Conservation (phyloP, 1,284 basidiomycete species). For the Cerrena zonata region DNA sequence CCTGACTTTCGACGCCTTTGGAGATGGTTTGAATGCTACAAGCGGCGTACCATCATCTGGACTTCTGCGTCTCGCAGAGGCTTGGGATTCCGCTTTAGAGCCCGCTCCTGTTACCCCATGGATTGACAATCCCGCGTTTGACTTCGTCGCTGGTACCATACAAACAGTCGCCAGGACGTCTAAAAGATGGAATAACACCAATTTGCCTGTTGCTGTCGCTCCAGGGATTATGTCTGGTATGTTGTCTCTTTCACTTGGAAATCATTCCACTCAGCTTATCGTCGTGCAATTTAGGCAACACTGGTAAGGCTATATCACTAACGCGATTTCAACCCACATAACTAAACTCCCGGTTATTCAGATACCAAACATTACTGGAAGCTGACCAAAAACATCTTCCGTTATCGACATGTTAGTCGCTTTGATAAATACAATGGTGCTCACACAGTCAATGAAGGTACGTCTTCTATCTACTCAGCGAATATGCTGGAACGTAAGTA, state of each 20-base stretch:
- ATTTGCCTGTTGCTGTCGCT: conserved; percentile 32
- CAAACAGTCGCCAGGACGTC: conserved; percentile 24
- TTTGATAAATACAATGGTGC: conserved; percentile 21
- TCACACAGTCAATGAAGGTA: conserved; percentile 48
- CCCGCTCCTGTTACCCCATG: conserved; percentile 52
- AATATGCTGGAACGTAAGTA: neutral
- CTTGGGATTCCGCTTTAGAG: conserved; percentile 41
- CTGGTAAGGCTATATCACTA: conserved; percentile 19
- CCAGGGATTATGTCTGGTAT: conserved; percentile 45
- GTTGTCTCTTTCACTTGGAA: conserved; percentile 18
- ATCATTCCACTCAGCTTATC: neutral
- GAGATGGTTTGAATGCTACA: conserved; percentile 17
- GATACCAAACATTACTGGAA: conserved; percentile 41
- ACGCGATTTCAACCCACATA: neutral
- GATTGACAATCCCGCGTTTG: conserved; percentile 38
- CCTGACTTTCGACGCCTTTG: conserved; percentile 52
- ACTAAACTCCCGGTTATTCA: conserved; percentile 8
- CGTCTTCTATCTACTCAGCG: too few species aligned
- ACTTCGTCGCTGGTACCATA: conserved; percentile 46
- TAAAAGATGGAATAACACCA: conserved; percentile 10
- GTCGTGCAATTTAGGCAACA: conserved; percentile 25
- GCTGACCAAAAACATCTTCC: conserved; percentile 37
- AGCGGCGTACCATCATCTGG: conserved; percentile 16
- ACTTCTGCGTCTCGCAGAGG: conserved; percentile 33
- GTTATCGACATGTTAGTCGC: conserved; percentile 31